These are phyloP conservation scores for Nicotiana attenuata DNA, from an alignment of 257 asterid species.

Conservation along the genomic window DNA sequence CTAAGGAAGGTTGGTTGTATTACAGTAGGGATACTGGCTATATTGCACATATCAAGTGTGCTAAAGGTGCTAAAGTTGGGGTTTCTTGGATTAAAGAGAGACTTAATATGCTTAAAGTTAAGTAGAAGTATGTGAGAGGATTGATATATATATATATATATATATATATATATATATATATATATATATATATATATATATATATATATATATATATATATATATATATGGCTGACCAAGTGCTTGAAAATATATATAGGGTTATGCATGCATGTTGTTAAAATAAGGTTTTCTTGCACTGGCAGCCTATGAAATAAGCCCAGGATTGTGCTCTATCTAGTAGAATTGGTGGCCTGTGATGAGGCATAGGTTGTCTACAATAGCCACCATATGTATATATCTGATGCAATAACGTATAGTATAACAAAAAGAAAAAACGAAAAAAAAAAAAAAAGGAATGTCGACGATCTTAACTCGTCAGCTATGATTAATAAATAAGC, in stretches of 20 bases:
- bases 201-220: neutral
- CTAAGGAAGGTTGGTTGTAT: neutral
- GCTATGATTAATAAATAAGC: neutral
- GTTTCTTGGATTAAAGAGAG: neutral
- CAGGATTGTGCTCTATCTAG: neutral
- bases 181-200: neutral
- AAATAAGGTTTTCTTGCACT: neutral
- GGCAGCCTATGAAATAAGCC: neutral
- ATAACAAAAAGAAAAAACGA: too few species aligned
- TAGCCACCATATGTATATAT: neutral
- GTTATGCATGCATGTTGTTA: neutral
- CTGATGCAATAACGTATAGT: too few species aligned
- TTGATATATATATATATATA: too few species aligned
- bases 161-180: neutral
- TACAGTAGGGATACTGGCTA: neutral
- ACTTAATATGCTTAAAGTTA: neutral
- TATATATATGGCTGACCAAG: neutral
- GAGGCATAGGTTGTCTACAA: neutral
- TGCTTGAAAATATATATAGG: neutral
- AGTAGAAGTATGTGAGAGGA: neutral
- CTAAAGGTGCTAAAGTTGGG: neutral
- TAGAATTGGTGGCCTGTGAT: neutral
- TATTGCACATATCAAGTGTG: conserved; percentile 4
- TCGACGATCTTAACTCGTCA: neutral
- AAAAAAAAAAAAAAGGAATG: neutral